Conservation (phyloP, 1,139 yeast species). For the Pichiaceae sp. region DNA sequence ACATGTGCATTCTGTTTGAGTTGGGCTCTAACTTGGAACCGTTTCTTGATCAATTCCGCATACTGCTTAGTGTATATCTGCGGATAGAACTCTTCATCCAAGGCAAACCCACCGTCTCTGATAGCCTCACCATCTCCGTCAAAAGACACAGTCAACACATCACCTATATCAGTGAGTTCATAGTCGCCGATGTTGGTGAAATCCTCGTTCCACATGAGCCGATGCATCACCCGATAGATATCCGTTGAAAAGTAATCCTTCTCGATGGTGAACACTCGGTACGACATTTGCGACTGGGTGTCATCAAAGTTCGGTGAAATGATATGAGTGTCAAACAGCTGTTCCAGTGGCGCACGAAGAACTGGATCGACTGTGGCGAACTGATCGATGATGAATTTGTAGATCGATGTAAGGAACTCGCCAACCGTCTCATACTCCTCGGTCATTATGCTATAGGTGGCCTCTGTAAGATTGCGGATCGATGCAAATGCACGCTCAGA, state of each 20-base stretch:
- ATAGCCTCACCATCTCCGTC: slow-evolving; percentile 26
- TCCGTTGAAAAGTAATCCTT: slow-evolving; percentile 19
- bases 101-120: slow-evolving; percentile 25
- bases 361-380: slow-evolving; percentile 12
- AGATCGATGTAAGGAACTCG: slow-evolving; percentile 18
- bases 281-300: slow-evolving; percentile 10
- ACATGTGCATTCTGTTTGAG: slow-evolving; percentile 4
- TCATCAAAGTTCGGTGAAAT: slow-evolving; percentile 3
- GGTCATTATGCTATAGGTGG: slow-evolving; percentile 21
- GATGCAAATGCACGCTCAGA: slow-evolving; percentile 34
- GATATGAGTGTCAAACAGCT: slow-evolving; percentile 14
- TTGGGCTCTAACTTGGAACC: slow-evolving; percentile 18
- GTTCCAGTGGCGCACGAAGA: slow-evolving; percentile 7
- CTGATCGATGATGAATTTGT: slow-evolving; percentile 10
- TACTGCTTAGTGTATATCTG: slow-evolving; percentile 32
- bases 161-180: slow-evolving; percentile 27
- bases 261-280: slow-evolving; percentile 25
- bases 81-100: slow-evolving; percentile 34
- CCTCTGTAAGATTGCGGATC: slow-evolving; percentile 25
- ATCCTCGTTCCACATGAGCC: slow-evolving; percentile 25
- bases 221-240: slow-evolving; percentile 26
- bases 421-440: slow-evolving; percentile 22
- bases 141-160: slow-evolving; percentile 30
- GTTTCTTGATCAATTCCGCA: slow-evolving; percentile 12
- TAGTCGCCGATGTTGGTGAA: slow-evolving; percentile 19